Conservation (phyloP, 306 rosid species). For the Cicer chorassanicum region DNA sequence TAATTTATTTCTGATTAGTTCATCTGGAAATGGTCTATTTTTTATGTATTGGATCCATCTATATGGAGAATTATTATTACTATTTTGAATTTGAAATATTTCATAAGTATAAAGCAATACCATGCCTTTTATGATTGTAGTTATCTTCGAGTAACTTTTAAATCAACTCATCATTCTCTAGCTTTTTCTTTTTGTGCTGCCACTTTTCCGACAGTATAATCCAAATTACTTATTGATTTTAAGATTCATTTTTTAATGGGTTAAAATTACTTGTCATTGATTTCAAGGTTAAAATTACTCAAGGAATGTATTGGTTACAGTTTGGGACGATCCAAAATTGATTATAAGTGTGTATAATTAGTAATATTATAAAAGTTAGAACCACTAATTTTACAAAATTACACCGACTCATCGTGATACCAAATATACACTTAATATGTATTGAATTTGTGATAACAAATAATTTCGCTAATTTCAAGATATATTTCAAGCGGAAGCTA, state of each 20-base stretch:
- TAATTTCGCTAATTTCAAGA: too few relatives aligned
- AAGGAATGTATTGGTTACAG: too few relatives aligned
- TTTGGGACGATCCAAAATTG: too few relatives aligned
- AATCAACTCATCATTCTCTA: neutral
- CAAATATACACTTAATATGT: too few relatives aligned
- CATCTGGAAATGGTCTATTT: slow-evolving; percentile 10
- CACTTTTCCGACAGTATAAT: neutral
- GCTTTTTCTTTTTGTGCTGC: neutral
- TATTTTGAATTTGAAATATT: slow-evolving; percentile 35
- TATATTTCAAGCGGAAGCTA: too few relatives aligned
- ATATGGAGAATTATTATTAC: neutral
- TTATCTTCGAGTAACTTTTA: slow-evolving; percentile 13
- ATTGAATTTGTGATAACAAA: too few relatives aligned
- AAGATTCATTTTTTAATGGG: neutral
- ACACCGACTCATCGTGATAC: too few relatives aligned
- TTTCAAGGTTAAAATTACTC: too few relatives aligned
- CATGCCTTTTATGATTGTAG: neutral
- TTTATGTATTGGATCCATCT: slow-evolving; percentile 19
- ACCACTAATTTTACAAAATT: too few relatives aligned
- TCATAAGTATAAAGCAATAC: neutral
- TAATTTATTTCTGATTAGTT: slow-evolving; percentile 12
- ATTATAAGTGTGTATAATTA: too few relatives aligned
- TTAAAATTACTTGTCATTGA: too few relatives aligned
- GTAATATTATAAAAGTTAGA: too few relatives aligned
- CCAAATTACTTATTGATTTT: neutral